phyloP scores from a whole-genome alignment of 2,329 filamentous ascomycete species.

The Neonectria magnoliae region DNA sequence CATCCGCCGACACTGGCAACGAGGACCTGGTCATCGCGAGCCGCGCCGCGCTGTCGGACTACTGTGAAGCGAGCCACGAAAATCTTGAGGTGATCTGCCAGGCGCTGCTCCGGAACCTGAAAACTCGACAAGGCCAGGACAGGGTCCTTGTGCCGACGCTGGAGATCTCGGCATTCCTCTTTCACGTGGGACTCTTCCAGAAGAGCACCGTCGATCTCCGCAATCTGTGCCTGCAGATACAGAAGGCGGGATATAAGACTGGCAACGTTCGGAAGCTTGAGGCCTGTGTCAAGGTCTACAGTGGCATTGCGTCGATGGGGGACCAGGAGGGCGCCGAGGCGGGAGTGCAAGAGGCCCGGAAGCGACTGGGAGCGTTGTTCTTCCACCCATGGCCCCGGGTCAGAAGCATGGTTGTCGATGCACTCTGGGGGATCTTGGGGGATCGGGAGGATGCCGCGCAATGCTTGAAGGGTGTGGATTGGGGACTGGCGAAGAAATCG shows the following conservation, averaged over 20 bases:
- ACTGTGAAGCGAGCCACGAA: constrained; percentile 55
- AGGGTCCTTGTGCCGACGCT: constrained; percentile 79
- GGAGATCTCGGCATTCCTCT: constrained; percentile 80
- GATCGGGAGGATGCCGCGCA: constrained; percentile 43
- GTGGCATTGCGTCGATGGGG: constrained; percentile 65
- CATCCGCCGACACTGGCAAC: constrained; percentile 80
- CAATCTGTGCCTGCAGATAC: constrained; percentile 73
- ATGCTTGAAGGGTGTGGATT: constrained; percentile 64
- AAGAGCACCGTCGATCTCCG: constrained; percentile 57
- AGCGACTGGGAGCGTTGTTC: constrained; percentile 77
- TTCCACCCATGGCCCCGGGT: constrained; percentile 85
- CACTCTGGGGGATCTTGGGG: constrained; percentile 62
- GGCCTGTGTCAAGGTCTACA: constrained; percentile 83
- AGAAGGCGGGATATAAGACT: constrained; percentile 85
- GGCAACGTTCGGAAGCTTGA: constrained; percentile 84
- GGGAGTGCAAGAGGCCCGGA: constrained; percentile 64
- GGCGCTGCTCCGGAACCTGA: constrained; percentile 65
- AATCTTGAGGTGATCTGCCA: constrained; percentile 58
- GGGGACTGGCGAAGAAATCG: constrained; percentile 63
- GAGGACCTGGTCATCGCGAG: constrained; percentile 78
- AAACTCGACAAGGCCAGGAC: constrained; percentile 67
- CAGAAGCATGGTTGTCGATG: constrained; percentile 67
- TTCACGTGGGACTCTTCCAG: constrained; percentile 68
- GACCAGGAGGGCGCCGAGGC: constrained; percentile 29
- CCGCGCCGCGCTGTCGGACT: constrained; percentile 69